Evolutionary conservation across 768 basidiomycete species (phyloP), one percentile per base, ranked within the genome.

Genomic region (Porpolomopsis calyptriformis): DNA sequence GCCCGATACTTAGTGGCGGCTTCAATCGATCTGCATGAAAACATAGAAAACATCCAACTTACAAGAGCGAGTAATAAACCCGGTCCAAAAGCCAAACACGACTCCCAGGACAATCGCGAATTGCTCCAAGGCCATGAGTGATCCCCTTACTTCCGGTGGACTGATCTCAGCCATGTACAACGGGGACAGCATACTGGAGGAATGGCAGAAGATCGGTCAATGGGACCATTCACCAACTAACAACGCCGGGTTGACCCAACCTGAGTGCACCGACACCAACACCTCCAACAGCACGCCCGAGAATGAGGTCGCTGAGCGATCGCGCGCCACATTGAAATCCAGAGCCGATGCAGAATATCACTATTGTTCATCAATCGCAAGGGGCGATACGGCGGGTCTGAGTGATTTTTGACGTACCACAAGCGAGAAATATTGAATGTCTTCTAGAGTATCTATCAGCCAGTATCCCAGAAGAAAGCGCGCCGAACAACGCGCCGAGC

Each of bases 131-230:
- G 85, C 79, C 63, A 88, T 71, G 16, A 90, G 71, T 0, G 85
- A 85, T 8, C 86, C 86, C 12, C 87, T 73, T 0, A 82, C 70
- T 60, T 87, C 85, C 0, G 86, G 85, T 8, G 85, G 76, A 50
- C 82, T 82, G 43, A 90, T 90, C 63, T 90, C 86, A 1, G 85
- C 78, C 71, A 88, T 86, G 60, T 88, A 89, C 19, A 88, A 64
- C 0, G 85, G 84, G 0, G 78, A 77, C n/a, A 87, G 66, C 77
- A 82, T 86, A 56, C 85, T 86, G 2, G 20, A 22, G 43, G 34
- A n/a, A n/a, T n/a, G n/a, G n/a, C n/a, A n/a, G n/a, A n/a, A n/a
- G n/a, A 34, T 25, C 40, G 8, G 23, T 22, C 10, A 41, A 24
- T 25, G 23, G 7, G 11, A 11, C 12, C 36, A 22, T 8, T 37